Conservation (phyloP, 23 red algal species). For the Gracilariopsis chorda region DNA sequence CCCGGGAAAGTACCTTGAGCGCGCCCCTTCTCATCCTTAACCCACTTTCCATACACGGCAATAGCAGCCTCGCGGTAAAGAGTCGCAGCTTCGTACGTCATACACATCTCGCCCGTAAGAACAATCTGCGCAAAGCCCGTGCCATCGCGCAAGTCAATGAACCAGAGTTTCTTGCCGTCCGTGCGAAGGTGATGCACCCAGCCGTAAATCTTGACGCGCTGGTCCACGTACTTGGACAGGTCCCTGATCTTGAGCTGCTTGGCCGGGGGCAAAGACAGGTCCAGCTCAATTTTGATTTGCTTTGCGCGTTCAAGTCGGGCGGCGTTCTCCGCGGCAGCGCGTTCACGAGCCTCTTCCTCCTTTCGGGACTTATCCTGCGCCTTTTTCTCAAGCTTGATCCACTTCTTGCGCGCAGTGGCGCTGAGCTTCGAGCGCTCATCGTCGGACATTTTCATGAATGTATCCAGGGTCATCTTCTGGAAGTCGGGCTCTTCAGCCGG, state of each 20-base stretch:
- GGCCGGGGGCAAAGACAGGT: slow-evolving; percentile 66
- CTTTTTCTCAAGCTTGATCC: slow-evolving; percentile 59
- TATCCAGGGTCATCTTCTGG: slow-evolving; percentile 65
- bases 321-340: slow-evolving; percentile 55
- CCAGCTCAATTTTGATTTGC: slow-evolving; percentile 67
- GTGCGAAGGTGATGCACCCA: slow-evolving; percentile 91
- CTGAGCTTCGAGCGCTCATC: slow-evolving; percentile 45
- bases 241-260: slow-evolving; percentile 72
- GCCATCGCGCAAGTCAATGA: slow-evolving; percentile 95
- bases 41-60: slow-evolving; percentile 74
- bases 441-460: slow-evolving; percentile 66
- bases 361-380: slow-evolving; percentile 74
- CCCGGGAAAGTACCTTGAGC: slow-evolving; percentile 89
- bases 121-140: slow-evolving; percentile 94
- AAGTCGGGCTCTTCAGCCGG: slow-evolving; percentile 18
- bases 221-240: slow-evolving; percentile 20
- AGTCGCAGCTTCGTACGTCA: slow-evolving; percentile 88
- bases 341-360: slow-evolving; percentile 62
- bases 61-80: slow-evolving; percentile 85
- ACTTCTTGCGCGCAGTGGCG: slow-evolving; percentile 69
- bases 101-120: slow-evolving; percentile 81
- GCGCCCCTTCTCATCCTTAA: slow-evolving; percentile 59
- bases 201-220: slow-evolving; percentile 65
- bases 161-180: slow-evolving; percentile 90
- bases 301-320: slow-evolving; percentile 68